Evolutionary conservation across 768 basidiomycete genomes (phyloP).

Genomic region (Tricholoma terreum): DNA sequence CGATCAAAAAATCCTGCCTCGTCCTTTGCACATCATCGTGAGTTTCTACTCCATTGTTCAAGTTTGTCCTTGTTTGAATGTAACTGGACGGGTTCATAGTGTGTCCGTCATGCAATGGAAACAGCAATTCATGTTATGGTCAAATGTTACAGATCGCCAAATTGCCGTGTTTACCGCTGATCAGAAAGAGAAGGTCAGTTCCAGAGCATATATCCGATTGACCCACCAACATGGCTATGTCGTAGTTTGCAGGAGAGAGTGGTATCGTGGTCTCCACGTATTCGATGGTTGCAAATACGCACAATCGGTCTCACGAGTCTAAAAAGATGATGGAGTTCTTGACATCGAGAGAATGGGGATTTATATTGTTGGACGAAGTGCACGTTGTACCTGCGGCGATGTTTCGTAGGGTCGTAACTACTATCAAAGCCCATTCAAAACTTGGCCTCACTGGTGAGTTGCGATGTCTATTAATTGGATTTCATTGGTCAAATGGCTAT

Average conservation of each 20-base stretch:
- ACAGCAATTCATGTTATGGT: slow-evolving; percentile 98
- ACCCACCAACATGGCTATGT: slow-evolving; percentile 9
- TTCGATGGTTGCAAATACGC: slow-evolving; percentile 99
- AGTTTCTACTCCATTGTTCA: slow-evolving; percentile 31
- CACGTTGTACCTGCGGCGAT: slow-evolving; percentile 99
- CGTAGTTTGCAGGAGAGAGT: slow-evolving; percentile 91
- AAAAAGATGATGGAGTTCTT: slow-evolving; percentile 99
- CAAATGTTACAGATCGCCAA: slow-evolving; percentile 93
- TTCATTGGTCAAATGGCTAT: background rate
- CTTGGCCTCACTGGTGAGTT: slow-evolving; percentile 87
- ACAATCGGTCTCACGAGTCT: slow-evolving; percentile 97
- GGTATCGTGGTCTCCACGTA: slow-evolving; percentile 99
- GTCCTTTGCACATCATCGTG: slow-evolving; percentile 98
- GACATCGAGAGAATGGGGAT: slow-evolving; percentile 98
- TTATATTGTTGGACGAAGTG: slow-evolving; percentile 95
- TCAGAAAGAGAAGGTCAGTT: slow-evolving; percentile 88
- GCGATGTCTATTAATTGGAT: background rate
- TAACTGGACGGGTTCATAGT: slow-evolving; percentile 32
- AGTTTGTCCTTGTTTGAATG: background rate
- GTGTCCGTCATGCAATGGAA: slow-evolving; percentile 99
- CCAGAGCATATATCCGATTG: background rate
- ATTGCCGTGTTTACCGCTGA: slow-evolving; percentile 98
- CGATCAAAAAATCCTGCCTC: slow-evolving; percentile 97
- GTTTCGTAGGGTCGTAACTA: slow-evolving; percentile 97
- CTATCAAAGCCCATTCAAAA: slow-evolving; percentile 98